A percentile compares a stretch with the other conserved stretches of the same genome.
Conservation (phyloP, 495 filamentous ascomycete species). For the Daldinia bambusicola region DNA sequence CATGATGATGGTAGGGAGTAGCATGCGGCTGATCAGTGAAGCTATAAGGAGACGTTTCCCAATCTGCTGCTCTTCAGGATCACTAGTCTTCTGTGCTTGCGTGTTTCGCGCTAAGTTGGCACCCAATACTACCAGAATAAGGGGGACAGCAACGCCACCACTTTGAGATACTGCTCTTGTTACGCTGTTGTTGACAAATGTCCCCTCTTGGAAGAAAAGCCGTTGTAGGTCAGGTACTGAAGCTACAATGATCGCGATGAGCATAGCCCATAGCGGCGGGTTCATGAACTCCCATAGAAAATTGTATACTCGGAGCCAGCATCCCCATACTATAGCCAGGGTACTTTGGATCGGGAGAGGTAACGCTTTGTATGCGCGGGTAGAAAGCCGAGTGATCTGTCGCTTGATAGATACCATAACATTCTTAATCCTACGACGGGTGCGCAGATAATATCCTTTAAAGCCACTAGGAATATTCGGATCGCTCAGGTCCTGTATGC, state of each 20-base stretch:
- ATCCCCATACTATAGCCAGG: constrained; percentile 57
- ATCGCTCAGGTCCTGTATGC: constrained; percentile 51
- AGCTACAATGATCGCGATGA: constrained; percentile 85
- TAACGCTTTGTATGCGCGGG: constrained; percentile 54
- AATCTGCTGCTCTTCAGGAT: constrained; percentile 71
- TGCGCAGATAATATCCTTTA: constrained; percentile 48
- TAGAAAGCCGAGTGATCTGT: constrained; percentile 21
- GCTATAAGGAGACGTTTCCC: constrained; percentile 85
- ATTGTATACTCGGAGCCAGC: constrained; percentile 62
- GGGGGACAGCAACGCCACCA: constrained; percentile 89
- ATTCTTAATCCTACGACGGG: constrained; percentile 29
- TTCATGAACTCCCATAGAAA: constrained; percentile 96
- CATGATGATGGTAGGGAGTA: constrained; percentile 92
- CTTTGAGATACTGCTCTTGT: constrained; percentile 86
- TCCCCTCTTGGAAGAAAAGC: constrained; percentile 88
- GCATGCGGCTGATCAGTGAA: constrained; percentile 86
- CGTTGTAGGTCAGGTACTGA: constrained; percentile 85
- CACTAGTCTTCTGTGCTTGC: constrained; percentile 64
- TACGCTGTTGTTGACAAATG: constrained; percentile 92
- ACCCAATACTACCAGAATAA: constrained; percentile 96
- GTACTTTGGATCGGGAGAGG: constrained; percentile 67
- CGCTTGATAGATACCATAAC: constrained; percentile 55
- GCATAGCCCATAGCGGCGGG: constrained; percentile 97
- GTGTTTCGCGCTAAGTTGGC: constrained; percentile 90
- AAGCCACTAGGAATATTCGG: constrained; percentile 48